Conservation (phyloP, 2,329 filamentous ascomycete genomes). For the Venturia nashicola region DNA sequence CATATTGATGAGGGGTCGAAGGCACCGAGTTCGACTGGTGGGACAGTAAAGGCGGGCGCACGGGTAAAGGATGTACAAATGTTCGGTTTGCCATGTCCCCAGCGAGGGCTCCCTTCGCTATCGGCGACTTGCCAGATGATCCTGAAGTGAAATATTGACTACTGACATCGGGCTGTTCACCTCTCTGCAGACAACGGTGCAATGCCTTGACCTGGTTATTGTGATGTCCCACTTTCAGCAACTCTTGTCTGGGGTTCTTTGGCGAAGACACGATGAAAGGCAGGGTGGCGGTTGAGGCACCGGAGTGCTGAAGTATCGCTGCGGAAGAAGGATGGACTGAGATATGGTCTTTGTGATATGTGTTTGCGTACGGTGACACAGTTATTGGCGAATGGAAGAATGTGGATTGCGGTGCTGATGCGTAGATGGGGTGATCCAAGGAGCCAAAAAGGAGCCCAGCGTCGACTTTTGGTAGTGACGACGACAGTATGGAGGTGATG, state of each 20-base stretch:
- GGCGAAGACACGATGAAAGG: conserved; percentile 8
- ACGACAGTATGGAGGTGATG: neutral
- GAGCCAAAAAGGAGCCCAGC: neutral
- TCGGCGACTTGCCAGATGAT: conserved; percentile 7
- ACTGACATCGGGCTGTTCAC: neutral
- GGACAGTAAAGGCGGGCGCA: conserved; percentile 39
- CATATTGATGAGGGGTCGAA: conserved; percentile 82
- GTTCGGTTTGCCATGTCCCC: conserved; percentile 5
- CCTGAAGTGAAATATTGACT: neutral
- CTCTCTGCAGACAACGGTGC: neutral
- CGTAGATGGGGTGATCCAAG: neutral
- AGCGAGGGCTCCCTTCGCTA: neutral
- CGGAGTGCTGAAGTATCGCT: neutral
- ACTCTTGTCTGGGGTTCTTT: neutral
- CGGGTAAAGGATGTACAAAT: conserved; percentile 11
- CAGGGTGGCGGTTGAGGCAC: conserved; percentile 7
- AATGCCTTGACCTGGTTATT: neutral
- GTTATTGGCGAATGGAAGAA: neutral
- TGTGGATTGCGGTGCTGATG: neutral
- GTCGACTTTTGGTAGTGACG: neutral
- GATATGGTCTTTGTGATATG: neutral
- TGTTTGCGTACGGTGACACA: neutral
- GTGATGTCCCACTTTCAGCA: neutral
- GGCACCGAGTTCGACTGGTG: conserved; percentile 82
- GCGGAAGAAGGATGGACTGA: neutral